Evolutionary conservation across 2,329 filamentous ascomycete genomes (phyloP).

Genomic region (Grosmannia clavigera): DNA sequence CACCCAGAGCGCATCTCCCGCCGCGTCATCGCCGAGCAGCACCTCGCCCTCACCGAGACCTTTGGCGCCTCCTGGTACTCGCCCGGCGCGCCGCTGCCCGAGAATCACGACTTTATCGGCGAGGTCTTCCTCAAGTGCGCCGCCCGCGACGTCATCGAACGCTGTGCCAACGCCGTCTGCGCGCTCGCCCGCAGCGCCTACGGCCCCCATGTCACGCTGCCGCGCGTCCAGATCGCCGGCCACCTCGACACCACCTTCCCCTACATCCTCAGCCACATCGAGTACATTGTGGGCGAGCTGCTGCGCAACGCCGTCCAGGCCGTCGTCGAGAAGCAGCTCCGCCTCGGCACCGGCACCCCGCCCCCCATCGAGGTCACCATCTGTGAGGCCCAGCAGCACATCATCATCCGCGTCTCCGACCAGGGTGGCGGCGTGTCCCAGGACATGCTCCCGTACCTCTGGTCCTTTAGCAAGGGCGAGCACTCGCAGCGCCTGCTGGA

Average conservation of each 20-base stretch:
- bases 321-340: conserved; percentile 61
- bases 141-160: conserved; percentile 76
- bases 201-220: conserved; percentile 57
- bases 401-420: conserved; percentile 92
- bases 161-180: conserved; percentile 65
- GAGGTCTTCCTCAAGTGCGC: conserved; percentile 92
- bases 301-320: conserved; percentile 91
- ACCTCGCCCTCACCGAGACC: conserved; percentile 86
- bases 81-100: conserved; percentile 58
- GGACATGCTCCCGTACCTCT: conserved; percentile 77
- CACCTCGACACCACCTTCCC: conserved; percentile 87
- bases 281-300: conserved; percentile 94
- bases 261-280: conserved; percentile 88
- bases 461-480: conserved; percentile 94
- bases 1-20: conserved; percentile 68
- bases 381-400: conserved; percentile 86
- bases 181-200: conserved; percentile 65
- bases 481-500: conserved; percentile 64
- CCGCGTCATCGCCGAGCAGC: conserved; percentile 93
- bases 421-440: conserved; percentile 84
- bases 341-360: conserved; percentile 25
- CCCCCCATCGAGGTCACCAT: conserved; percentile 89
- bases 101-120: conserved; percentile 70
- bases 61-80: conserved; percentile 88
- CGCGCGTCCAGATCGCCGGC: conserved; percentile 71